These are phyloP conservation scores for Paecilomyces dactylethromorphus DNA, from an alignment of 2,329 filamentous ascomycete species.

Conservation along the genomic window DNA sequence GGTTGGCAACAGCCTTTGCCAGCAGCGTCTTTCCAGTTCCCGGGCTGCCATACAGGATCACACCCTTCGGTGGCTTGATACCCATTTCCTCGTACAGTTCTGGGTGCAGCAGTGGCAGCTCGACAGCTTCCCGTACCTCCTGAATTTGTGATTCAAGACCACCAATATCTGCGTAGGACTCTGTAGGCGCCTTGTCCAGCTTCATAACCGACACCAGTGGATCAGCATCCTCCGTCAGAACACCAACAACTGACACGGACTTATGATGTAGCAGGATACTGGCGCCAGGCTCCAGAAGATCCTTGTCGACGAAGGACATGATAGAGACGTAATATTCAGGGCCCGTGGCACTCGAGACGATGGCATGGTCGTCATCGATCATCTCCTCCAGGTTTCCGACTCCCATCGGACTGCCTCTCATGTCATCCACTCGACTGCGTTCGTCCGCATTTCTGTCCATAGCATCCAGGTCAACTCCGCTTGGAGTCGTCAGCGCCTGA, in stretches of 20 bases:
- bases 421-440: conserved; percentile 89
- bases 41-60: conserved; percentile 94
- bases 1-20: conserved; percentile 95
- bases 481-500: conserved; percentile 51
- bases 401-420: conserved; percentile 97
- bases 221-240: conserved; percentile 92
- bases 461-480: conserved; percentile 63
- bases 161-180: conserved; percentile 98
- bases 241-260: conserved; percentile 94
- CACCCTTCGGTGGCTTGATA: conserved; percentile 98
- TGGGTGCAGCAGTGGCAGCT: conserved; percentile 87
- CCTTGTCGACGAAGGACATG: conserved; percentile 99
- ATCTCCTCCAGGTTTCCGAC: conserved; percentile 97
- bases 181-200: conserved; percentile 94
- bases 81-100: conserved; percentile 99
- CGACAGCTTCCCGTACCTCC: conserved; percentile 94
- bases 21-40: conserved; percentile 95
- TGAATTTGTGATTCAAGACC: conserved; percentile 93
- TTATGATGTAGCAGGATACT: conserved; percentile 96
- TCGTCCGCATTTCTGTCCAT: conserved; percentile 90
- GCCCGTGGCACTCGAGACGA: conserved; percentile 93
- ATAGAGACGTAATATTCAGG: conserved; percentile 99
- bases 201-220: conserved; percentile 98
- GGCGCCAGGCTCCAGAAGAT: conserved; percentile 89
- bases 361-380: conserved; percentile 98